These are phyloP conservation scores for Platanus orientalis DNA, from an alignment of 164 flowering plant genomes.

Conservation along the genomic window DNA sequence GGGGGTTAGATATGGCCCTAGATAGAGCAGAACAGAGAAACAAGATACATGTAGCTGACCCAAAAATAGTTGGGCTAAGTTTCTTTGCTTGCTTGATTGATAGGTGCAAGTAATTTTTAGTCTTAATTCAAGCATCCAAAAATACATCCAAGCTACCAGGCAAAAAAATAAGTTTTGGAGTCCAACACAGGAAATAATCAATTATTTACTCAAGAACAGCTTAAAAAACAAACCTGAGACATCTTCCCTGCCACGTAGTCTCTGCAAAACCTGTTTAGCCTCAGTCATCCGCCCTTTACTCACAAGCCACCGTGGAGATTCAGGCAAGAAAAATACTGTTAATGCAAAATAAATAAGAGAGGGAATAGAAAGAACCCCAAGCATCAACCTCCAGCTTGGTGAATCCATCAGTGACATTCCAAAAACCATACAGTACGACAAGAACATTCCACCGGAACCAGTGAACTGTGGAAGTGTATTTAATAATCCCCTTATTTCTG, in stretches of 20 bases:
- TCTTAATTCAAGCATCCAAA: background rate
- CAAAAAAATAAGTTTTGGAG: background rate
- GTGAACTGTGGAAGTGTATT: constrained; percentile 93
- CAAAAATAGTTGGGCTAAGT: no score
- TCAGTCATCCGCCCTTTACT: constrained; percentile 88
- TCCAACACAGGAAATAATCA: background rate
- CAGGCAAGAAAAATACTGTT: constrained; percentile 76
- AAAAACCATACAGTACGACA: constrained; percentile 87
- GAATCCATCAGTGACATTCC: constrained; percentile 68
- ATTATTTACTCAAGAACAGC: background rate
- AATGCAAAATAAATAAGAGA: constrained; percentile 62
- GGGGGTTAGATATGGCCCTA: no score
- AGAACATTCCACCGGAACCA: constrained; percentile 86
- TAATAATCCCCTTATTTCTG: constrained; percentile 75
- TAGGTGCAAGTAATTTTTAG: background rate
- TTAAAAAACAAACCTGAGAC: constrained; percentile 60
- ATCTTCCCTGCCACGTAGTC: constrained; percentile 82
- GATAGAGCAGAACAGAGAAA: no score
- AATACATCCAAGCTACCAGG: background rate
- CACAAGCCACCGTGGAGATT: constrained; percentile 98
- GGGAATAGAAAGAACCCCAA: constrained; percentile 83
- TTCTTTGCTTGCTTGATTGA: no score
- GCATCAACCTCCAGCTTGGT: constrained; percentile 90
- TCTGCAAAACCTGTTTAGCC: constrained; percentile 82
- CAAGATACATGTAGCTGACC: no score